Base-by-base conservation (phyloP, 805 yeast genomes). In the Starmerella bombicola region DNA sequence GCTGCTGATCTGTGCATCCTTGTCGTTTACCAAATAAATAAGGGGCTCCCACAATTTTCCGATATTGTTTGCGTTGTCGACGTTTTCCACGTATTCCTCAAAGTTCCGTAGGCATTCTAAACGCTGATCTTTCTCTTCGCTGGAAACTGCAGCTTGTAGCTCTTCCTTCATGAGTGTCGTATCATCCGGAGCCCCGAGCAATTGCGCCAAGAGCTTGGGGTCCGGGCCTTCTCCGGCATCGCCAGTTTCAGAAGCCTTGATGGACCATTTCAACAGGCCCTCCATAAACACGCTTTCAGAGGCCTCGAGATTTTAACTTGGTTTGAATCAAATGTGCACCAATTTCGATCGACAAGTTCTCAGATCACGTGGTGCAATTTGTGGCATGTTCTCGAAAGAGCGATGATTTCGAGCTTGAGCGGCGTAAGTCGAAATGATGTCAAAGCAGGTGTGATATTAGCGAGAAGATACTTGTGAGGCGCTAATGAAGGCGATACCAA, bases 1-100 rank as follows among this genome's bases (percentile, higher is more conserved):
- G 7, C 70, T 63, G 43, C 76, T 67, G 24, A 88, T 59, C 15
- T 65, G 67, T 2, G 59, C 53, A 3, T 63, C 64, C 2, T 64
- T 63, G 5, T 64, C 61, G 25, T 63, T 63, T 23, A 64, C 62
- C 37, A 85, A 63, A 38, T 71, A 70, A n/a, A 84, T 64, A 32
- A 86, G 58, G 3, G 76, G 66, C 18, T 69, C 74, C 98, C 97
- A 91, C 47, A 85, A 68, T 52, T 79, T 80, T 49, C 81, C 88
- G 50, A 88, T 77, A 54, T 84, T 84, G 61, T 88, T 86, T 19
- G 97, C 97, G 59, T 91, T 91, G 60, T 91, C 97, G 45, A 88
- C 61, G 54, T 85, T 85, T 57, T 88, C 97, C 36, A 91, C 78
- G 38, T 88, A 66, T 88, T 86, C 84, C 58, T 88, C 95, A 54